A percentile compares a stretch with the other conserved stretches of the same genome.
phyloP scores from a whole-genome alignment of 148 eudicot genomes.

The Silene latifolia region DNA sequence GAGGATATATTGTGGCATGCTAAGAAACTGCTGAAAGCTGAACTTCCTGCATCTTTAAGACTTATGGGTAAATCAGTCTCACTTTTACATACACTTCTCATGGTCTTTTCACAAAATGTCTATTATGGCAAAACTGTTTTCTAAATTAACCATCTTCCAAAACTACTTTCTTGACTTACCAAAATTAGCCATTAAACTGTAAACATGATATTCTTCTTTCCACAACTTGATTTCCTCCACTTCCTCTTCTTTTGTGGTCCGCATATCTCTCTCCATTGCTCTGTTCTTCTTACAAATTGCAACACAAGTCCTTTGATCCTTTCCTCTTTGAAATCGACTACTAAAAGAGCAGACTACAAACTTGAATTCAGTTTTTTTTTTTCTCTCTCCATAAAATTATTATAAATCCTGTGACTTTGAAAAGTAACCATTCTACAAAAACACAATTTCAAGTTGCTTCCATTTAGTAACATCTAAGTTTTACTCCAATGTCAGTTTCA shows the following conservation, averaged over 20 bases:
- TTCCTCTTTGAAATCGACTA: background rate
- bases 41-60: constrained; percentile 80
- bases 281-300: background rate
- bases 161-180: background rate
- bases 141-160: background rate
- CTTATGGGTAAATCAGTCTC: constrained; percentile 54
- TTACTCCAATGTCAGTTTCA: too few relatives aligned
- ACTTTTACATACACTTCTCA: background rate
- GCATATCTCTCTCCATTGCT: background rate
- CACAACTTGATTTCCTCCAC: background rate
- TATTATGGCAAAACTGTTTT: too few relatives aligned
- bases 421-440: too few relatives aligned
- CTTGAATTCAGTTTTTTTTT: too few relatives aligned
- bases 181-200: background rate
- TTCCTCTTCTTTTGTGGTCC: background rate
- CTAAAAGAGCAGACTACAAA: background rate
- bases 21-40: constrained; percentile 80
- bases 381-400: too few relatives aligned
- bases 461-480: too few relatives aligned
- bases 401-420: too few relatives aligned
- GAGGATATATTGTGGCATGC: constrained; percentile 83
- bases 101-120: background rate
- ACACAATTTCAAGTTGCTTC: too few relatives aligned
- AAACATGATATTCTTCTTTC: background rate
- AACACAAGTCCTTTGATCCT: background rate